These are phyloP conservation scores for Rutidosis leptorrhynchoides DNA, from an alignment of 129 eudicot genomes.

Conservation along the genomic window DNA sequence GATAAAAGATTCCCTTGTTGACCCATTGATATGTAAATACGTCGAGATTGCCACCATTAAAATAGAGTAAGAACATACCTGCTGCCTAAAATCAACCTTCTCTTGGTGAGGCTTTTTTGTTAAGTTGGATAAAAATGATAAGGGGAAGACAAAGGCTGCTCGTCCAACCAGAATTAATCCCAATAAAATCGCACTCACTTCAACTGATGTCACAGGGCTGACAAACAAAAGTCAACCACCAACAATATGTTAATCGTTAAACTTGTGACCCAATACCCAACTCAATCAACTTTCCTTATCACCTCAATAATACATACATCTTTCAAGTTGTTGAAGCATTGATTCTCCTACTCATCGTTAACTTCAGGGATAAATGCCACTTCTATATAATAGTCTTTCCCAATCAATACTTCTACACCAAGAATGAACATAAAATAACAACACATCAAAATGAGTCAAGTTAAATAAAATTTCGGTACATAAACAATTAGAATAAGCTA, in stretches of 20 bases:
- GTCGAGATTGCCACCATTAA: not conserved
- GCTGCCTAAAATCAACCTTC: conserved; percentile 47
- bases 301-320: no score
- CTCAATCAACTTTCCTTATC: no score
- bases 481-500: no score
- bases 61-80: conserved; percentile 45
- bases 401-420: no score
- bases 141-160: conserved; percentile 72
- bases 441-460: no score
- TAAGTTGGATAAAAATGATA: conserved; percentile 61
- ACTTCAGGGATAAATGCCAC: no score
- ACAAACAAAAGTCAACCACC: conserved; percentile 20
- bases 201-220: conserved; percentile 58
- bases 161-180: conserved; percentile 59
- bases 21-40: not conserved
- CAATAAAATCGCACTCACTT: conserved; percentile 48
- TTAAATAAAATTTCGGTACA: no score
- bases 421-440: no score
- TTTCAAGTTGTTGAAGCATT: no score
- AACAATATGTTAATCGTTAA: conserved; percentile 17
- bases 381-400: no score
- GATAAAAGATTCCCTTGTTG: not conserved
- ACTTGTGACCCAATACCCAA: no score
- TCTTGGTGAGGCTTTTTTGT: conserved; percentile 41
- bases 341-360: no score